Base-by-base conservation (phyloP, 1,284 basidiomycete genomes). In the Butyriboletus appendiculatus region DNA sequence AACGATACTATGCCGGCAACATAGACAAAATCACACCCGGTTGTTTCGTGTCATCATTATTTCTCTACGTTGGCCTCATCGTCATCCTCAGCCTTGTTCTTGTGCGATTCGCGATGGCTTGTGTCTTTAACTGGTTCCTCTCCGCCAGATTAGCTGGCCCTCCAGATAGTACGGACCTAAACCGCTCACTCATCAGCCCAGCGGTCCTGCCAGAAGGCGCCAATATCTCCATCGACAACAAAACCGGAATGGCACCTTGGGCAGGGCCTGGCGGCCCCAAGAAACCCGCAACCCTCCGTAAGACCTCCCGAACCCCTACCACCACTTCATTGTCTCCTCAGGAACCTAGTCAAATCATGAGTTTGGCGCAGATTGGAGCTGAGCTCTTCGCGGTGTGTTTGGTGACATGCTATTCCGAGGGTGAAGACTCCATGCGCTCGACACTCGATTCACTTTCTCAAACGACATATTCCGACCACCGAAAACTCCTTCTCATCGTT, bases 351-450 rank as follows among this genome's bases (percentile, higher is more conserved):
- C 85, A 90, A 5, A 75, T 92, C 57, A 86, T 96, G 78, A 88
- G 82, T 58, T 78, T 96, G 52, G 82, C 93, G 0, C 88, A 93
- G 61, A 97, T 97, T 61, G 96, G 96, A 20, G 82, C 92, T 7
- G 96, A 99, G 68, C 82, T 98, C 18, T 99, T 96, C 69, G 89
- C 93, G 2, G 86, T 98, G 38, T 98, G 96, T 71, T 80, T 99
- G 43, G 92, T 99, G 15, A 99, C 97, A 1, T 98, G 96, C 68
- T 99, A 99, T 70, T 98, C 95, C 0, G 97, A 99, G 74, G 95
- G 94, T 52, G 90, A 94, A 70, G 94, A 95, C 39, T 94, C 93
- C 1, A 80, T 99, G 61, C 81, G 92, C 46, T 91, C 88, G 3
- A 99, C 97, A 0, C 81, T 98, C 53, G 95, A 98, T 70, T 92